Evolutionary conservation across 352 stramenopile species (phyloP).

Genomic region (Globisporangium yorkense): DNA sequence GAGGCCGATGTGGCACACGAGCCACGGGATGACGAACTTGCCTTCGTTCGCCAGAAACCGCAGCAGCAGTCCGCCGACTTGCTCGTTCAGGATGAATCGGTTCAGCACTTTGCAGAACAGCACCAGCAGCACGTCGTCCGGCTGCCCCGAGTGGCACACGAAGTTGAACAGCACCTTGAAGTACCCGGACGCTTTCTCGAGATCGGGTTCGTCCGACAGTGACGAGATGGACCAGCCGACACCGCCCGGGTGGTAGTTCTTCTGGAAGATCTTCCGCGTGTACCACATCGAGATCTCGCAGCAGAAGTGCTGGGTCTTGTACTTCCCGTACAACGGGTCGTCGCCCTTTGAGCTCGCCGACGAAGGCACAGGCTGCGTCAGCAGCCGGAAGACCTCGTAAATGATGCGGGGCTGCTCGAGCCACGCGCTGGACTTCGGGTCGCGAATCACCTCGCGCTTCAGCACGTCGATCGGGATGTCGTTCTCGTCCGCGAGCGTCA

Average conservation of each 20-base stretch:
- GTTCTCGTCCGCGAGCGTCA: conserved; percentile 57
- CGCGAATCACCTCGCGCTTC: conserved; percentile 70
- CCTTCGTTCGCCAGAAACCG: conserved; percentile 65
- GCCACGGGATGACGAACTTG: conserved; percentile 60
- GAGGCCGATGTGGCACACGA: conserved; percentile 77
- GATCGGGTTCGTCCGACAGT: conserved; percentile 39
- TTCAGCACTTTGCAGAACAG: conserved; percentile 87
- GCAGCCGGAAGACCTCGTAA: conserved; percentile 70
- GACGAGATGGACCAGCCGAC: conserved; percentile 29
- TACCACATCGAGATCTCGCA: conserved; percentile 78
- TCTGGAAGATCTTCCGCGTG: conserved; percentile 70
- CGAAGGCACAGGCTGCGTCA: conserved; percentile 37
- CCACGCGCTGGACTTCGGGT: conserved; percentile 63
- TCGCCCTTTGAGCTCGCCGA: conserved; percentile 27
- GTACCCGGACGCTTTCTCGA: conserved; percentile 46
- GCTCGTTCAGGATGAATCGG: conserved; percentile 69
- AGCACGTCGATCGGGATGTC: conserved; percentile 70
- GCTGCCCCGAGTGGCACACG: conserved; percentile 48
- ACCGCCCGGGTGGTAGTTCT: conserved; percentile 27
- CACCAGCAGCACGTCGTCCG: conserved; percentile 76
- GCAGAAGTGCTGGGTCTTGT: conserved; percentile 82
- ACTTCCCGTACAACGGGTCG: conserved; percentile 74
- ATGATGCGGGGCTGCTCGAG: conserved; percentile 77
- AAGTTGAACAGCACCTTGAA: conserved; percentile 85
- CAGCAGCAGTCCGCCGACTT: conserved; percentile 61